Evolutionary conservation across 306 rosid genomes (phyloP), one percentile per base, ranked within the genome.

Genomic region (Boehmeria nivea): DNA sequence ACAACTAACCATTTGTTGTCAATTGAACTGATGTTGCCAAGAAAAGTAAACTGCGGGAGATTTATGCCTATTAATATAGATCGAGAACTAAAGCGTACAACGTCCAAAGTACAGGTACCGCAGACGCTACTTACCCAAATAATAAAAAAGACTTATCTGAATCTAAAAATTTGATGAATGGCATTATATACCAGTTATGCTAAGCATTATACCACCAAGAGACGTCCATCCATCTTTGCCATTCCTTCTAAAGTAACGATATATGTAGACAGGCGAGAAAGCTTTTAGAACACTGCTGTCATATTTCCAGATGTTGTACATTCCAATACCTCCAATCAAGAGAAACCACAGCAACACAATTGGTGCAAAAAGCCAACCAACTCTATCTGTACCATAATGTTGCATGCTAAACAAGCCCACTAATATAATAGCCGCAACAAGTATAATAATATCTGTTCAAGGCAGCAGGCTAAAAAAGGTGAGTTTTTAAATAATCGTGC

Each of bases 281-380:
- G 99, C 99, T 78, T 65, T 87, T 56, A 93, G 67, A 69, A 87
- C 82, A 8, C 69, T 51, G 64, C 75, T 77, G 52, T 86, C 89
- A 52, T 87, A 57, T 60, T 87, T 85, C 81, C 82, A 75, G 67
- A 93, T 85, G 75, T 93, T 93, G 82, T 42, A 87, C 39, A 87
- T 67, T 67, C 99, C 99, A 43, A 93, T 93, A 39, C 99, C 85
- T 64, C 99, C 96, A 54, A 91, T 91, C 44, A 91, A 64, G 69
- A 93, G 89, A 70, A 93, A 81, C 99, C 96, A 93, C 55, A 93
- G 88, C 43, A 93, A 88, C 55, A 93, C 96, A 63, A 93, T 58
- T 34, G 99, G 99, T 59, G 99, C 99, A 73, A 93, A 93, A 71
- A 93, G 99, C 99, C 95, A 93, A 70, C 96, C 84, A 69, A 93